Conservation (phyloP, 768 basidiomycete genomes). For the Russula griseocarnosa region DNA sequence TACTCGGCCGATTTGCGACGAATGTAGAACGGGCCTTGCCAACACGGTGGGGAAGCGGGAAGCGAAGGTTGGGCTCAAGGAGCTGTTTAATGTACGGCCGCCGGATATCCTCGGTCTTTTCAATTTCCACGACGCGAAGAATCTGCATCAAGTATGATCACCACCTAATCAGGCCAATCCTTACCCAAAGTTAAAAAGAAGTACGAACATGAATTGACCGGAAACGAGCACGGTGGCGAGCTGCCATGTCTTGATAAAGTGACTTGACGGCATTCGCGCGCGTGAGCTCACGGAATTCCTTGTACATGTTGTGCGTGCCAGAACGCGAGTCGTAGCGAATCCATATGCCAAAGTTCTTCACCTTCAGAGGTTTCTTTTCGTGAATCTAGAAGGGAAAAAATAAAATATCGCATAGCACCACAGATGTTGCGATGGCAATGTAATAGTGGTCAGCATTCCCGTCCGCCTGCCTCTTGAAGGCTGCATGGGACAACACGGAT, state of each 20-base stretch:
- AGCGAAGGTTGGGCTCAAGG: conserved; percentile 83
- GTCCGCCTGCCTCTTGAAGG: conserved; percentile 87
- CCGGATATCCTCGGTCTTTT: conserved; percentile 87
- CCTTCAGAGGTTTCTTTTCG: conserved; percentile 96
- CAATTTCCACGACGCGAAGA: conserved; percentile 94
- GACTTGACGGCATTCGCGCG: conserved; percentile 94
- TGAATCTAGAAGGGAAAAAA: conserved; percentile 61
- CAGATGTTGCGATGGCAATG: conserved; percentile 32
- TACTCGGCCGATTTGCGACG: conserved; percentile 69
- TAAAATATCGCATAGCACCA: conserved; percentile 27
- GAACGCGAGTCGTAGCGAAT: conserved; percentile 98
- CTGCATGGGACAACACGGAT: conserved; percentile 41
- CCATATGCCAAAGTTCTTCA: conserved; percentile 99
- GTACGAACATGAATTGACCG: conserved; percentile 87
- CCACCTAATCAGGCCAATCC: not conserved
- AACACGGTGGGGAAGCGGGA: conserved; percentile 94
- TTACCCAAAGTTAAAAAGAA: too few relatives aligned
- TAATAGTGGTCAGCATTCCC: conserved; percentile 51
- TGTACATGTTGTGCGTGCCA: conserved; percentile 99
- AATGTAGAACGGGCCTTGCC: conserved; percentile 75
- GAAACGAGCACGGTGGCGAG: conserved; percentile 98
- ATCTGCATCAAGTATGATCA: conserved; percentile 53
- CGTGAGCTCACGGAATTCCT: conserved; percentile 94
- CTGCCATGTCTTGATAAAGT: conserved; percentile 99
- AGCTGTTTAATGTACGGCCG: conserved; percentile 99